phyloP scores from a whole-genome alignment of 129 eudicot genomes.

The Heracleum sosnowskyi region DNA sequence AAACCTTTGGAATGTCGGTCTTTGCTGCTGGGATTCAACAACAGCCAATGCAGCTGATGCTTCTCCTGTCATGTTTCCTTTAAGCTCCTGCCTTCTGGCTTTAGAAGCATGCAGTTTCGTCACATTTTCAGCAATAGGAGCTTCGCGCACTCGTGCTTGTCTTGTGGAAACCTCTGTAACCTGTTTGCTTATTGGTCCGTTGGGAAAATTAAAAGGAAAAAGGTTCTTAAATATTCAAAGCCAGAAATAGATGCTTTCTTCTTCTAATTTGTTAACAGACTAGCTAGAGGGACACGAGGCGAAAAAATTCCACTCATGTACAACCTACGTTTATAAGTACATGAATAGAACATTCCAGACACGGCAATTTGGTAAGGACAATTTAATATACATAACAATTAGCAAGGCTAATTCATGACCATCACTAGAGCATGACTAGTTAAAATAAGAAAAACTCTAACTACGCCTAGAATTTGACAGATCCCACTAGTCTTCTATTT shows the following conservation, averaged over 20 bases:
- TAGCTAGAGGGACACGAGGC: no score
- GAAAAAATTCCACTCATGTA: no score
- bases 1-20: slow-evolving; percentile 92
- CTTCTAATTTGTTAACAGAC: no score
- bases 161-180: slow-evolving; percentile 85
- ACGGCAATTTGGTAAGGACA: neutral
- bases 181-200: slow-evolving; percentile 47
- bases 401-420: neutral
- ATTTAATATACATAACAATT: neutral
- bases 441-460: neutral
- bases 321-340: no score
- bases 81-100: slow-evolving; percentile 85
- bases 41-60: slow-evolving; percentile 91
- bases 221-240: neutral
- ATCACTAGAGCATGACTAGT: slow-evolving; percentile 5
- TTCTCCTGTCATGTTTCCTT: slow-evolving; percentile 96
- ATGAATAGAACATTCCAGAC: neutral
- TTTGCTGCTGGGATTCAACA: slow-evolving; percentile 94
- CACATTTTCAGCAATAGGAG: slow-evolving; percentile 89
- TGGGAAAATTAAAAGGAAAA: slow-evolving; percentile 15
- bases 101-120: slow-evolving; percentile 94
- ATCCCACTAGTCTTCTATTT: neutral
- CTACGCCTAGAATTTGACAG: neutral
- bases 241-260: neutral
- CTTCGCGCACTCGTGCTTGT: slow-evolving; percentile 87